A percentile compares a stretch with the other conserved stretches of the same genome.
Evolutionary conservation across 2,329 filamentous ascomycete genomes (phyloP).

Genomic region (Aspergillus fijiensis): DNA sequence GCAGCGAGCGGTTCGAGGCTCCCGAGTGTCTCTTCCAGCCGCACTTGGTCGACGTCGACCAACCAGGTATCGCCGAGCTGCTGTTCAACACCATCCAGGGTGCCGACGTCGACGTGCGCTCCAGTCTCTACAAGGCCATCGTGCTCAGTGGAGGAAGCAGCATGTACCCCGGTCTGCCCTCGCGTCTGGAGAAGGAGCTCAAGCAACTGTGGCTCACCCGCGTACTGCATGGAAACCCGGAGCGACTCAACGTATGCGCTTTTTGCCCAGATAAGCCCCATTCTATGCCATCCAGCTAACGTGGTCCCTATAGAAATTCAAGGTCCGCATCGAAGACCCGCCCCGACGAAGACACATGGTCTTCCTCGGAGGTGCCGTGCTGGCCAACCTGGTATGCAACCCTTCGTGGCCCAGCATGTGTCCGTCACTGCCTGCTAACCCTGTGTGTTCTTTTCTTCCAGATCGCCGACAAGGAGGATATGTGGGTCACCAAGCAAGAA

Average conservation of each 20-base stretch:
- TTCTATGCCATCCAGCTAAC: conserved; percentile 11
- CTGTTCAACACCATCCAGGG: conserved; percentile 98
- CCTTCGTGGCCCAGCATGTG: not conserved
- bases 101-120: conserved; percentile 91
- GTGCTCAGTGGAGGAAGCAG: conserved; percentile 94
- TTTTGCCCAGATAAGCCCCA: not conserved
- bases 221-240: conserved; percentile 85
- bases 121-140: conserved; percentile 93
- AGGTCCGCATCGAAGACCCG: conserved; percentile 97
- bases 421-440: not conserved
- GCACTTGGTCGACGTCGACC: conserved; percentile 94
- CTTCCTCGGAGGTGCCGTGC: conserved; percentile 93
- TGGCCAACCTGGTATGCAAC: conserved; percentile 78
- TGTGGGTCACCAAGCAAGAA: conserved; percentile 98
- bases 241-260: conserved; percentile 70
- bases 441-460: conserved; percentile 24
- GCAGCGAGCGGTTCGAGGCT: conserved; percentile 95
- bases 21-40: conserved; percentile 98
- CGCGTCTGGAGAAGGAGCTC: conserved; percentile 92
- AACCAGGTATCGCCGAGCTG: conserved; percentile 94
- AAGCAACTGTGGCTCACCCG: conserved; percentile 98
- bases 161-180: conserved; percentile 98
- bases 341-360: conserved; percentile 97
- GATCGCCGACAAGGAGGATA: conserved; percentile 97
- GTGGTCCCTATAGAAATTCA: conserved; percentile 72